phyloP scores from a whole-genome alignment of 1,139 yeast genomes.

The Insectozyma bohioensis region DNA sequence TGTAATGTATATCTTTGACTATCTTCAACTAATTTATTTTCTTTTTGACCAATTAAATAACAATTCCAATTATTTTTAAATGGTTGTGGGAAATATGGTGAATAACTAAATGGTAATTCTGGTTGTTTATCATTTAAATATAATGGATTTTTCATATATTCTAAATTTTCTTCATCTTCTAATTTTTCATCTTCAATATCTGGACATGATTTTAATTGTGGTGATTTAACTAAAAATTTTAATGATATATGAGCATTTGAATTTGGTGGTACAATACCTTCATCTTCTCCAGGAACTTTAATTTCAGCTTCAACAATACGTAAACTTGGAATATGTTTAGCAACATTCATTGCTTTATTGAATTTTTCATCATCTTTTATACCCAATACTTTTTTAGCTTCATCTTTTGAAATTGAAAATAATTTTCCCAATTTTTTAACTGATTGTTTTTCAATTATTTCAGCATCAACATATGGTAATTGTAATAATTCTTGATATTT shows the following conservation, averaged over 20 bases:
- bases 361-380: conserved; percentile 47
- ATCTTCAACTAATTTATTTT: conserved; percentile 70
- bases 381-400: conserved; percentile 58
- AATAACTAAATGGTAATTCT: conserved; percentile 55
- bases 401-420: conserved; percentile 54
- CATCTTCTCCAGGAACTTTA: conserved; percentile 82
- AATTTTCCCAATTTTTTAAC: conserved; percentile 68
- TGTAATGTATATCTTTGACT: conserved; percentile 55
- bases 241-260: conserved; percentile 74
- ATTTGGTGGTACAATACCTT: conserved; percentile 60
- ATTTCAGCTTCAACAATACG: conserved; percentile 72
- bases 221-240: conserved; percentile 74
- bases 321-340: conserved; percentile 66
- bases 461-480: conserved; percentile 67
- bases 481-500: conserved; percentile 69
- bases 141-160: conserved; percentile 70
- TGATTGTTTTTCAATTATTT: conserved; percentile 41
- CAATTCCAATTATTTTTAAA: conserved; percentile 66
- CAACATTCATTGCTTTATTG: conserved; percentile 55
- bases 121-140: conserved; percentile 67
- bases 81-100: conserved; percentile 72
- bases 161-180: conserved; percentile 54
- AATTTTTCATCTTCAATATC: conserved; percentile 41
- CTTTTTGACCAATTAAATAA: conserved; percentile 67
- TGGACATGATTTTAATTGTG: conserved; percentile 60